Base-by-base conservation (phyloP, 441 rosid species). In the Populus hybrid region DNA sequence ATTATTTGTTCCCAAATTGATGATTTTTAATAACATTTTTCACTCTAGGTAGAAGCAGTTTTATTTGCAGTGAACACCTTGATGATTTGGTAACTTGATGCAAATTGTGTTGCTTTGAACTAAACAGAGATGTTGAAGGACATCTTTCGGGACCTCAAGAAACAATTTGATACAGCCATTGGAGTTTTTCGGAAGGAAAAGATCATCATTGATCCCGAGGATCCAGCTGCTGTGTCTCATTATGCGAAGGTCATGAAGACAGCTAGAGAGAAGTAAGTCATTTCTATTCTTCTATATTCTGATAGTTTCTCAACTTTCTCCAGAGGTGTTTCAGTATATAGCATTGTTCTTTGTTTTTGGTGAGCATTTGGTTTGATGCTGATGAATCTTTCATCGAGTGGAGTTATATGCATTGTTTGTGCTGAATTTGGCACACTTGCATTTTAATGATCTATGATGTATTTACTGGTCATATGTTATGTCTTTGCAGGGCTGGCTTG, bases 241-340 rank as follows among this genome's bases (percentile, higher is more conserved):
- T 97, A 90, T 79, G 93, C 96, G 3, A 91, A 85, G 76, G 92
- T 94, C 69, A 94, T 97, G 99, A 93, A 91, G 91, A 92, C 91
- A 50, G 81, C 88, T 78, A 88, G 98, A 84, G 89, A 94, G 84
- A 94, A 97, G 99, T 97, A 88, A 86, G 81, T 70, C 23, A 67
- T 54, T 63, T 68, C 20, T 26, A 2, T 24, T 77, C 67, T 70
- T 9, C 36, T 73, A 16, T n/a, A 35, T 54, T 54, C 61, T 54
- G 8, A 54, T 54, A 54, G 61, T 54, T 54, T 54, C 54, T 42
- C 54, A 3, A 42, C 4, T 11, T 11, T 42, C 61, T 54, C 3
- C 61, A 5, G n/a, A 54, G 61, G 1, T 67, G 42, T 76, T 8
- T 67, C 30, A 23, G 4, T 38, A n/a, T 61, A 14, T 67, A 36